A percentile compares a stretch with the other conserved stretches of the same genome.
Conservation (phyloP, 805 yeast genomes). For the Starmera caribaea region DNA sequence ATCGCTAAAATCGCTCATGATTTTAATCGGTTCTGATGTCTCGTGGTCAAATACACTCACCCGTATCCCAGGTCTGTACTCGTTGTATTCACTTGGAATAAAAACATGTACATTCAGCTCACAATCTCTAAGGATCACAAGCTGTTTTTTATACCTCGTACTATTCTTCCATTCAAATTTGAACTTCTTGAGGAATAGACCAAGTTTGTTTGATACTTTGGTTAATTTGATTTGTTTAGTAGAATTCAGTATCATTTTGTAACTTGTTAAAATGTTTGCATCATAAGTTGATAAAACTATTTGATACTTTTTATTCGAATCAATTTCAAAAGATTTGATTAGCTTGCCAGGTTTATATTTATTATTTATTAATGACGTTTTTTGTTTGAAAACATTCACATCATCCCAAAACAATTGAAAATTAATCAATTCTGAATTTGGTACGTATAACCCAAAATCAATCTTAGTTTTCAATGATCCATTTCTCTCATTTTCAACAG, state of each 20-base stretch:
- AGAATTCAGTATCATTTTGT: constrained; percentile 23
- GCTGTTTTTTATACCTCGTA: constrained; percentile 28
- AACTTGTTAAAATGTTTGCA: constrained; percentile 20
- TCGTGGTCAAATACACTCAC: constrained; percentile 30
- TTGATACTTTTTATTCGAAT: constrained; percentile 30
- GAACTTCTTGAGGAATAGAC: constrained; percentile 22
- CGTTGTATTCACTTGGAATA: constrained; percentile 2
- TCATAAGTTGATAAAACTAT: constrained; percentile 38
- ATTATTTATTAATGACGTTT: constrained; percentile 23
- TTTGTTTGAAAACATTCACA: constrained; percentile 21
- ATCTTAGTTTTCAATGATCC: constrained; percentile 5
- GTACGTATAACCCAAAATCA: constrained; percentile 14
- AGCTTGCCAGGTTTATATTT: constrained; percentile 23
- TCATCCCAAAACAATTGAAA: constrained; percentile 34
- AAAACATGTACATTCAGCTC: constrained; percentile 12
- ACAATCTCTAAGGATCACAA: constrained; percentile 15
- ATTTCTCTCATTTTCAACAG: constrained; percentile 15
- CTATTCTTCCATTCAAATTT: constrained; percentile 28
- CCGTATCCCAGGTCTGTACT: constrained; percentile 37
- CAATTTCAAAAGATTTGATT: constrained; percentile 14
- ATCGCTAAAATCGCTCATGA: constrained; percentile 32
- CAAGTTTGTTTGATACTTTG: constrained; percentile 22
- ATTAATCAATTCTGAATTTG: constrained; percentile 24
- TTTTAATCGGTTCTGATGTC: constrained; percentile 19
- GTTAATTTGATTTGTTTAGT: constrained; percentile 5